These are phyloP conservation scores for Begonia masoniana DNA, from an alignment of 306 rosid genomes.

Conservation along the genomic window DNA sequence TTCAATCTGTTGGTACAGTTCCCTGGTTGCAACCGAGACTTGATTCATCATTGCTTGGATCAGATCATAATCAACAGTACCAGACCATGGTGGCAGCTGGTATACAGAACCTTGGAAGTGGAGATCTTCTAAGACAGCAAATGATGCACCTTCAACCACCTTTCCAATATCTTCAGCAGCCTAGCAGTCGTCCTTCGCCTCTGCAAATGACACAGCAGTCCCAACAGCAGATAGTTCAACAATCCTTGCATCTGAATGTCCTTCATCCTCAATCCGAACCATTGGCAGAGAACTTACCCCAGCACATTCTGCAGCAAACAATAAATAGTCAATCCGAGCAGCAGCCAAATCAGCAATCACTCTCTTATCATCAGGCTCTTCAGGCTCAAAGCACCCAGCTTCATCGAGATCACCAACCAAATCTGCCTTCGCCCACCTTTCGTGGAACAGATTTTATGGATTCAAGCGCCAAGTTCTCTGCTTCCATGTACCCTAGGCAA, in stretches of 20 bases:
- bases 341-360: constrained; percentile 40
- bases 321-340: constrained; percentile 37
- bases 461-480: constrained; percentile 39
- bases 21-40: constrained; percentile 85
- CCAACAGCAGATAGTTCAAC: constrained; percentile 35
- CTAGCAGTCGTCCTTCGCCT: constrained; percentile 35
- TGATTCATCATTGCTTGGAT: constrained; percentile 49
- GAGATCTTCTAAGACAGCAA: constrained; percentile 57
- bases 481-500: constrained; percentile 37
- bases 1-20: constrained; percentile 51
- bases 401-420: constrained; percentile 52
- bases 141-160: constrained; percentile 71
- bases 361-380: constrained; percentile 33
- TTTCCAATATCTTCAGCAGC: constrained; percentile 50
- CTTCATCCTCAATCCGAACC: constrained; percentile 44
- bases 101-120: constrained; percentile 50
- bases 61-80: constrained; percentile 55
- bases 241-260: constrained; percentile 34
- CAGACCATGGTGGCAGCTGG: constrained; percentile 75
- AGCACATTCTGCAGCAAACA: constrained; percentile 43
- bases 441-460: constrained; percentile 46
- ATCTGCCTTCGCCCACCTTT: constrained; percentile 52
- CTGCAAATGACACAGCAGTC: constrained; percentile 48
- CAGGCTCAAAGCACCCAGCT: constrained; percentile 48
- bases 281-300: constrained; percentile 42